Percentiles rank a stretch among this genome's conserved stretches.
These are phyloP conservation scores for Ogataea populi-albae DNA, from an alignment of 805 yeast species.

Conservation along the genomic window DNA sequence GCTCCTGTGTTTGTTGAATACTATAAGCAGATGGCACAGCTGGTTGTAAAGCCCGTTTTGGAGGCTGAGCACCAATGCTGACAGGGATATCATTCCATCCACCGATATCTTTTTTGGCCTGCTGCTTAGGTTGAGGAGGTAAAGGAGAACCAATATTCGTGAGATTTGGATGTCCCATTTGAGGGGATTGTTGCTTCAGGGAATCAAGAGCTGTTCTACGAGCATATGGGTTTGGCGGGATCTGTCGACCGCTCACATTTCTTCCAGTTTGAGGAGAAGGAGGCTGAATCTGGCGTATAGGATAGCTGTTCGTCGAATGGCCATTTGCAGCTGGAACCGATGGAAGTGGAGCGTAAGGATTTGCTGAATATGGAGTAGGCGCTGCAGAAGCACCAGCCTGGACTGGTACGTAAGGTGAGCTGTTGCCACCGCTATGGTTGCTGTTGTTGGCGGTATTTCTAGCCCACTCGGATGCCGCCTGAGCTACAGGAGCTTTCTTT, in stretches of 20 bases:
- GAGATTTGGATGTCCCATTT: conserved; percentile 9
- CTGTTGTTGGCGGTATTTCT: conserved; percentile 8
- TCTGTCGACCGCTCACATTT: neutral
- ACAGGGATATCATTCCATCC: conserved; percentile 75
- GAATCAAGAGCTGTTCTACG: conserved; percentile 36
- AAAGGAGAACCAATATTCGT: conserved; percentile 19
- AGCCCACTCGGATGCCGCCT: conserved; percentile 22
- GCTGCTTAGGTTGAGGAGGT: conserved; percentile 27
- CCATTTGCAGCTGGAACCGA: conserved; percentile 2
- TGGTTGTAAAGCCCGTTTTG: conserved; percentile 27
- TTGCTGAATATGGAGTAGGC: conserved; percentile 6
- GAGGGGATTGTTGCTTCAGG: conserved; percentile 25
- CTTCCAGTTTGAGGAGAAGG: neutral
- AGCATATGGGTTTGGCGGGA: conserved; percentile 33
- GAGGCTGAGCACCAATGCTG: conserved; percentile 28
- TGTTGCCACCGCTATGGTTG: conserved; percentile 2
- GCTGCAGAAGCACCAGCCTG: conserved; percentile 1
- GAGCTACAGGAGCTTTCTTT: conserved; percentile 17
- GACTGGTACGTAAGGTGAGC: conserved; percentile 4
- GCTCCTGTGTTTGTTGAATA: conserved; percentile 21
- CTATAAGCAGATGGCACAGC: conserved; percentile 27
- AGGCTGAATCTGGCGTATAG: neutral
- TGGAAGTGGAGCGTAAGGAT: conserved; percentile 16
- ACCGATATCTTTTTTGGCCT: conserved; percentile 47
- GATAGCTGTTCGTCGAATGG: neutral